Evolutionary conservation across 441 rosid species (phyloP).

Genomic region (Geranium incanum): DNA sequence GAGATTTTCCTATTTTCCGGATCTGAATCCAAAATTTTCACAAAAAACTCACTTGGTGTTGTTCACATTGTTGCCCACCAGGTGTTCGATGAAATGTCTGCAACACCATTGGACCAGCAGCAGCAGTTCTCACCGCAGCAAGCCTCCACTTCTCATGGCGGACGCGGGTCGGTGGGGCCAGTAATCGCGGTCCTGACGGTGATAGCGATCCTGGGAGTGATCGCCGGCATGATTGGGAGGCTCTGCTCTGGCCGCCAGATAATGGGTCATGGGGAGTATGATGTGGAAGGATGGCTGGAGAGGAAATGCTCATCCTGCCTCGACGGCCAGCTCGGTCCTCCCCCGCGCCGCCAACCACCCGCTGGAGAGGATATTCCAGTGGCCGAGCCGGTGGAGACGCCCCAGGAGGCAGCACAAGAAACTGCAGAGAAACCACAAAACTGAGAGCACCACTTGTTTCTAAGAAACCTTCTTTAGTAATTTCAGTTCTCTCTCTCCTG

Average conservation of each 20-base stretch:
- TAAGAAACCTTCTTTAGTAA: too few species aligned
- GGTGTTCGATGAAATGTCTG: slow-evolving; percentile 26
- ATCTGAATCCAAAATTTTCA: background rate
- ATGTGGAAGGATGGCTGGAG: slow-evolving; percentile 60
- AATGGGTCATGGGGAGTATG: slow-evolving; percentile 45
- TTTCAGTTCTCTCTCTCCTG: too few species aligned
- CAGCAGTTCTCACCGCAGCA: slow-evolving; percentile 26
- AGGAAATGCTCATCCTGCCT: slow-evolving; percentile 57
- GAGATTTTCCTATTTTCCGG: background rate
- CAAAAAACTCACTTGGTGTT: background rate
- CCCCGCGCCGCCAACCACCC: slow-evolving; percentile 20
- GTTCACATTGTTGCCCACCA: background rate
- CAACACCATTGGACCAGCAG: slow-evolving; percentile 30
- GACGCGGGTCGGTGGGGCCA: slow-evolving; percentile 54
- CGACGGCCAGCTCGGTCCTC: slow-evolving; percentile 41
- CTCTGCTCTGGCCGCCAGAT: slow-evolving; percentile 48
- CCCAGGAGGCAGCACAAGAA: too few species aligned
- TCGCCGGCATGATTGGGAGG: slow-evolving; percentile 59
- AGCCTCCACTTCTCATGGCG: slow-evolving; percentile 13
- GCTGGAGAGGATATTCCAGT: slow-evolving; percentile 22
- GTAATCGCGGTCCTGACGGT: slow-evolving; percentile 56
- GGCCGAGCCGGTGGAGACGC: slow-evolving; percentile 9
- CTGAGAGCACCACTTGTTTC: too few species aligned
- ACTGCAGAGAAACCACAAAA: too few species aligned
- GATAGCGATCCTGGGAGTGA: slow-evolving; percentile 46